phyloP scores from a whole-genome alignment of 176 grass and related monocot species.

The Puccinellia tenuiflora region DNA sequence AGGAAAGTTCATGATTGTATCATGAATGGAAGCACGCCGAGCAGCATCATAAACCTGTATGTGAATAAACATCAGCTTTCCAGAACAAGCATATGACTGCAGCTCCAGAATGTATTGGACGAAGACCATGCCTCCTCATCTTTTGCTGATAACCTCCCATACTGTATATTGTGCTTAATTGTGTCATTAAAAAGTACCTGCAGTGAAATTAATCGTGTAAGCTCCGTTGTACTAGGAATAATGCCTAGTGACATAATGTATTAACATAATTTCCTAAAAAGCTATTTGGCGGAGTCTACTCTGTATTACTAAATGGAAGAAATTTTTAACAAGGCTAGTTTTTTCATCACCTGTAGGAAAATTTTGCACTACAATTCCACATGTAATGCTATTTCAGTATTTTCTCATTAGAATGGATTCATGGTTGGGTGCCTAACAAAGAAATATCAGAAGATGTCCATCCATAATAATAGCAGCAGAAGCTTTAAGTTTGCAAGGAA shows the following conservation, averaged over 20 bases:
- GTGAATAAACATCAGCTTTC: slow-evolving; percentile 8
- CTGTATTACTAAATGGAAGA: not conserved
- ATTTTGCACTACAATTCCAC: not conserved
- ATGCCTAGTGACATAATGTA: not conserved
- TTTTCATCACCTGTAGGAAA: not conserved
- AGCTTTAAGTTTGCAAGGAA: not conserved
- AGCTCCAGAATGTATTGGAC: slow-evolving; percentile 24
- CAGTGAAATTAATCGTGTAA: slow-evolving; percentile 18
- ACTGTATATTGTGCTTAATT: slow-evolving; percentile 97
- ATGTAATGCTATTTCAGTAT: slow-evolving; percentile 3
- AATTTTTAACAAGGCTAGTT: not conserved
- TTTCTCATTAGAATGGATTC: not conserved
- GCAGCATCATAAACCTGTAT: slow-evolving; percentile 82
- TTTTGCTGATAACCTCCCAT: slow-evolving; percentile 76
- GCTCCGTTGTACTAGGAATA: not conserved
- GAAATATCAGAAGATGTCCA: not conserved
- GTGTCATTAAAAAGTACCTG: slow-evolving; percentile 99
- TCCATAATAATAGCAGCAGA: not conserved
- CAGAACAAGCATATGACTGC: slow-evolving; percentile 7
- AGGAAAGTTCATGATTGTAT: slow-evolving; percentile 89
- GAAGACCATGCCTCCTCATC: slow-evolving; percentile 75
- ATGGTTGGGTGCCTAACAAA: slow-evolving; percentile 17
- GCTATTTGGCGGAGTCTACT: not conserved
- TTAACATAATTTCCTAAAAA: not conserved
- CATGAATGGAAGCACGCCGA: slow-evolving; percentile 75